Evolutionary conservation across 768 basidiomycete genomes (phyloP).

Genomic region (Mycena capillaripes): DNA sequence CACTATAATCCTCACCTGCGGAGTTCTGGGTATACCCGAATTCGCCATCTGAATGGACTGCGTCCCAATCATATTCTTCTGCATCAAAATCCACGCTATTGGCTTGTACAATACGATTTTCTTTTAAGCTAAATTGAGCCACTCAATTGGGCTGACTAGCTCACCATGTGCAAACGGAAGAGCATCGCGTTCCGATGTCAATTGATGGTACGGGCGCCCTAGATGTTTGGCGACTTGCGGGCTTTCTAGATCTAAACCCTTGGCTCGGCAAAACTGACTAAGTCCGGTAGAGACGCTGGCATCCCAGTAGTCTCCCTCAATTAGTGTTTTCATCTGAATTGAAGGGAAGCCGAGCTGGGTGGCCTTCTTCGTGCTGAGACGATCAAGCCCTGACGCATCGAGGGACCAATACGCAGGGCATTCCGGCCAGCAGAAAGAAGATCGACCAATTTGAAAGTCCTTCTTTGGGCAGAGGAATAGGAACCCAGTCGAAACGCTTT

Average conservation of each 20-base stretch:
- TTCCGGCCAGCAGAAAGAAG: not conserved
- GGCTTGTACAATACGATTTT: too few relatives aligned
- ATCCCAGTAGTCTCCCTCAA: not conserved
- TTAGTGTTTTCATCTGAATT: not conserved
- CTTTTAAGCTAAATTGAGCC: too few relatives aligned
- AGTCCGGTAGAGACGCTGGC: not conserved
- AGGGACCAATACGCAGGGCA: not conserved
- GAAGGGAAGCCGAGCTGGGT: not conserved
- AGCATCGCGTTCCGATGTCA: not conserved
- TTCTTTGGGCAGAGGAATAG: not conserved
- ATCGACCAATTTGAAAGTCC: not conserved
- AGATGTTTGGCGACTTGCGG: not conserved
- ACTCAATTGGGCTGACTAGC: too few relatives aligned
- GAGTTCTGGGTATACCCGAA: too few relatives aligned
- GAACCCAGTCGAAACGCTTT: not conserved
- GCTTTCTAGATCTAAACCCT: not conserved
- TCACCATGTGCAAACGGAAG: not conserved
- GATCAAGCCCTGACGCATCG: not conserved
- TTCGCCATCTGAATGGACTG: too few relatives aligned
- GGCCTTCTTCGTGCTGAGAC: not conserved
- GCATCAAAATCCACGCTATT: too few relatives aligned
- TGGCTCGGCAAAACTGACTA: too few relatives aligned
- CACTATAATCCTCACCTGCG: too few relatives aligned
- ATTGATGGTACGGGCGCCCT: too few relatives aligned
- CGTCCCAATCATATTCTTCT: too few relatives aligned